A percentile compares a stretch with the other conserved stretches of the same genome.
Conservation (phyloP, 2,329 filamentous ascomycete species). For the Elsinoe australis region DNA sequence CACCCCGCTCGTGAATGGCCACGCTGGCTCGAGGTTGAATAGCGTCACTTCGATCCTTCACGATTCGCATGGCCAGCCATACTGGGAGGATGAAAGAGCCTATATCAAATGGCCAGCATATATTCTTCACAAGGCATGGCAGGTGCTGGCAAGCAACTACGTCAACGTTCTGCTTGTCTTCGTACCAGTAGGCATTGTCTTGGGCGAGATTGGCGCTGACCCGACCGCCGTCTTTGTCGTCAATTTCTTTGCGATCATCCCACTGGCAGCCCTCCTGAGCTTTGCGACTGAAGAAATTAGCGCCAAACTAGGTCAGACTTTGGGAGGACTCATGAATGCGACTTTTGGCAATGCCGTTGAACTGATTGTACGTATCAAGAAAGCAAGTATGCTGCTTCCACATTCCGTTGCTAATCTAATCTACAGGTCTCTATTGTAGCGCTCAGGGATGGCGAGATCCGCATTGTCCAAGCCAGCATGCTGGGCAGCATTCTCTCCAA, state of each 20-base stretch:
- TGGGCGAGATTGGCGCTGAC: conserved; percentile 55
- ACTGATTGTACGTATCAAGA: conserved; percentile 36
- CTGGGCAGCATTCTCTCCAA: conserved; percentile 93
- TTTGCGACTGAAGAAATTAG: conserved; percentile 90
- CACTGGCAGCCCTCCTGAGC: conserved; percentile 75
- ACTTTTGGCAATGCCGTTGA: conserved; percentile 63
- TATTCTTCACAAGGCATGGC: conserved; percentile 34
- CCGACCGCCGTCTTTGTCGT: conserved; percentile 70
- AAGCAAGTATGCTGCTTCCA: neutral
- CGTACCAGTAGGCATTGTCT: conserved; percentile 64
- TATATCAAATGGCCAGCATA: conserved; percentile 29
- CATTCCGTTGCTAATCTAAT: conserved; percentile 18
- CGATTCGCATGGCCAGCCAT: conserved; percentile 8
- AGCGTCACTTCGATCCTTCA: conserved; percentile 17
- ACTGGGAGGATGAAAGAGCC: conserved; percentile 26
- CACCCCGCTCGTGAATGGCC: conserved; percentile 26
- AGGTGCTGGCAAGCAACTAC: conserved; percentile 44
- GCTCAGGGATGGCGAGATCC: conserved; percentile 73
- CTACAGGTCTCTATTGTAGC: conserved; percentile 82
- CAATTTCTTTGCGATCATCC: conserved; percentile 91
- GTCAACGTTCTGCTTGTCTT: conserved; percentile 66
- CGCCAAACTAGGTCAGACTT: conserved; percentile 65
- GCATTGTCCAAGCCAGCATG: conserved; percentile 97
- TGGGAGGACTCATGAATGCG: conserved; percentile 83
- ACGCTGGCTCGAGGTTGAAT: conserved; percentile 17